A percentile compares a stretch with the other conserved stretches of the same genome.
Evolutionary conservation across 2,329 filamentous ascomycete species (phyloP).

Genomic region (Aplosporella prunicola): DNA sequence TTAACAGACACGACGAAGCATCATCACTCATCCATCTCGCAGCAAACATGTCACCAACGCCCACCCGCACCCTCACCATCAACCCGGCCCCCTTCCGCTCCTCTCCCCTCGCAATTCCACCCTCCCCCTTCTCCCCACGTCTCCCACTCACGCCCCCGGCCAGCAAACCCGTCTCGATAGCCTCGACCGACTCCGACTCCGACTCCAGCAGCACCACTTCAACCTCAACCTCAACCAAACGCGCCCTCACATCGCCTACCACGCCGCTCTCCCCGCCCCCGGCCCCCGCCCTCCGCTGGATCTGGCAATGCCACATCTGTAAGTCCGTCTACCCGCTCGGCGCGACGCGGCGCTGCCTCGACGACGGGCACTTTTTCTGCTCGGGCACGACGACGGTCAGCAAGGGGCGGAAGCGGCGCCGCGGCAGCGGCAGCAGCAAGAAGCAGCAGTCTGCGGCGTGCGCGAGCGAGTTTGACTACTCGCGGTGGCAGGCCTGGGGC

Average conservation of each 20-base stretch:
- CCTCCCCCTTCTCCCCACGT: slow-evolving; percentile 35
- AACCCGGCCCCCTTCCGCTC: slow-evolving; percentile 33
- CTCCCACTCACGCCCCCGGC: slow-evolving; percentile 14
- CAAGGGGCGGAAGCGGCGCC: slow-evolving; percentile 18
- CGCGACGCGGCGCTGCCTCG: slow-evolving; percentile 43
- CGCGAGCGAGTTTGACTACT: slow-evolving; percentile 44
- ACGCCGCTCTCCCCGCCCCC: slow-evolving; percentile 17
- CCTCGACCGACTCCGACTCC: slow-evolving; percentile 11
- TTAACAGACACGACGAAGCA: neutral
- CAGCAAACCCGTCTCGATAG: slow-evolving; percentile 14
- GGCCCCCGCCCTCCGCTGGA: slow-evolving; percentile 34
- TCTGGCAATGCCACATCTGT: slow-evolving; percentile 47
- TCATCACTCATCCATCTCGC: slow-evolving; percentile 9
- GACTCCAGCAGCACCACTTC: slow-evolving; percentile 14
- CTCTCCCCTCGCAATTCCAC: slow-evolving; percentile 35
- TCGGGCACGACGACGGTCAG: slow-evolving; percentile 35
- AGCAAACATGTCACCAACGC: too few species aligned
- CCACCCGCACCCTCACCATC: slow-evolving; percentile 25
- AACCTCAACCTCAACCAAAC: slow-evolving; percentile 9
- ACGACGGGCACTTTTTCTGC: slow-evolving; percentile 47
- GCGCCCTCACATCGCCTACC: slow-evolving; percentile 12
- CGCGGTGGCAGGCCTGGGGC: slow-evolving; percentile 40
- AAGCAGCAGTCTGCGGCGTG: slow-evolving; percentile 40
- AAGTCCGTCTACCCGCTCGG: slow-evolving; percentile 37
- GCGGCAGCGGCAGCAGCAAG: slow-evolving; percentile 15